These are phyloP conservation scores for Zasmidium angulare DNA, from an alignment of 2,329 filamentous ascomycete species.

Conservation along the genomic window DNA sequence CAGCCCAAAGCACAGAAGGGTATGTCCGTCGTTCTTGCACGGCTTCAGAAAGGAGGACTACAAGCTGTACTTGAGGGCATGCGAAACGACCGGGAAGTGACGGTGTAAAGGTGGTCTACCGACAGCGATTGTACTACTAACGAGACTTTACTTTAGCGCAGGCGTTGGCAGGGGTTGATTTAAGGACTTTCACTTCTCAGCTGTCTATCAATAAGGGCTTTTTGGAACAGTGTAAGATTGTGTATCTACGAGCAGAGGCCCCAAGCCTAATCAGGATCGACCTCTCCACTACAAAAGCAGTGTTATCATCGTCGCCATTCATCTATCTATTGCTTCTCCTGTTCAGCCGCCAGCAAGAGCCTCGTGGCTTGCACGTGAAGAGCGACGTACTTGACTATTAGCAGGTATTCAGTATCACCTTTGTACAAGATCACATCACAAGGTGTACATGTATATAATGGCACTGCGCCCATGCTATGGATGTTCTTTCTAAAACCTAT, in stretches of 20 bases:
- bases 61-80: constrained; percentile 71
- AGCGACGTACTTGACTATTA: too few relatives aligned
- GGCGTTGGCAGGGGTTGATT: constrained; percentile 15
- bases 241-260: constrained; percentile 16
- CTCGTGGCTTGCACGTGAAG: too few relatives aligned
- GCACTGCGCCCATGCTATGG: too few relatives aligned
- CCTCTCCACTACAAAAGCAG: constrained; percentile 14
- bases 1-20: constrained; percentile 79
- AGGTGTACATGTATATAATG: too few relatives aligned
- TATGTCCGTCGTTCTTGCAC: constrained; percentile 77
- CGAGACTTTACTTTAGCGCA: constrained; percentile 8
- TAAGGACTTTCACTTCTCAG: neutral
- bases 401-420: too few relatives aligned
- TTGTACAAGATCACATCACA: too few relatives aligned
- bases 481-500: too few relatives aligned
- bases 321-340: too few relatives aligned
- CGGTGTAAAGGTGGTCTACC: constrained; percentile 1
- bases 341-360: too few relatives aligned
- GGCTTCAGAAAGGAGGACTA: constrained; percentile 65
- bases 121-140: constrained; percentile 2
- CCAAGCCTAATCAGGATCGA: constrained; percentile 20
- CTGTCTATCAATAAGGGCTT: constrained; percentile 3
- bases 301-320: neutral
- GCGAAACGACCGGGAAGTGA: constrained; percentile 54
- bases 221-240: constrained; percentile 8